phyloP scores from a whole-genome alignment of 2,329 filamentous ascomycete genomes.

The Colletotrichum godetiae region DNA sequence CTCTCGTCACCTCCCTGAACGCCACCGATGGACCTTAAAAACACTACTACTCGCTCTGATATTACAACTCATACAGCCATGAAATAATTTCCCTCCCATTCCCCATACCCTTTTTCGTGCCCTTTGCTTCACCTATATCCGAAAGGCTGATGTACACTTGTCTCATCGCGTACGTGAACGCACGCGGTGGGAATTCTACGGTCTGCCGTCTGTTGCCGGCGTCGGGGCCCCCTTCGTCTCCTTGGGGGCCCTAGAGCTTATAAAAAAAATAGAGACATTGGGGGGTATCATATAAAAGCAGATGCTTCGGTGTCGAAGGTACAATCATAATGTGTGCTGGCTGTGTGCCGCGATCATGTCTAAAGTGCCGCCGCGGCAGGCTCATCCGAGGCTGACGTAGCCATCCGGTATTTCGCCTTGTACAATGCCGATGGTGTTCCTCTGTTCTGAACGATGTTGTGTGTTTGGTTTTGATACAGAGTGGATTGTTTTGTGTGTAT shows the following conservation, averaged over 20 bases:
- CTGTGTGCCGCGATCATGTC: not conserved
- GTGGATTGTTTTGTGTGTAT: slow-evolving; percentile 32
- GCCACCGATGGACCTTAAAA: not conserved
- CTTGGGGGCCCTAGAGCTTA: not conserved
- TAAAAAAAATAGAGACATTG: not conserved
- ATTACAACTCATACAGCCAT: not conserved
- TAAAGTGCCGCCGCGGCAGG: not conserved
- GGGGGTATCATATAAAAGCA: not conserved
- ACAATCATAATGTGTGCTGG: not conserved
- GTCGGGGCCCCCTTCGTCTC: not conserved
- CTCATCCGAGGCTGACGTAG: not conserved
- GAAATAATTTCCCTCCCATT: not conserved
- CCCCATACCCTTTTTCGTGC: not conserved
- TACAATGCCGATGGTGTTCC: not conserved
- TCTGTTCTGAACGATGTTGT: not conserved
- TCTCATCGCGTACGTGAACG: not conserved
- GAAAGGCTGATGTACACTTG: not conserved
- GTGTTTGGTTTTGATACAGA: slow-evolving; percentile 20
- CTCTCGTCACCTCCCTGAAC: too few species aligned
- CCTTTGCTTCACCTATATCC: not conserved
- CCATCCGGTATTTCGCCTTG: not conserved
- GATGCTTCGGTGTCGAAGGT: not conserved
- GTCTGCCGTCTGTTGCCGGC: not conserved
- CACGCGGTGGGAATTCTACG: not conserved
- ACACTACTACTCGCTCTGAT: not conserved